Evolutionary conservation across 306 rosid genomes (phyloP).

Genomic region (Castanospermum australe): DNA sequence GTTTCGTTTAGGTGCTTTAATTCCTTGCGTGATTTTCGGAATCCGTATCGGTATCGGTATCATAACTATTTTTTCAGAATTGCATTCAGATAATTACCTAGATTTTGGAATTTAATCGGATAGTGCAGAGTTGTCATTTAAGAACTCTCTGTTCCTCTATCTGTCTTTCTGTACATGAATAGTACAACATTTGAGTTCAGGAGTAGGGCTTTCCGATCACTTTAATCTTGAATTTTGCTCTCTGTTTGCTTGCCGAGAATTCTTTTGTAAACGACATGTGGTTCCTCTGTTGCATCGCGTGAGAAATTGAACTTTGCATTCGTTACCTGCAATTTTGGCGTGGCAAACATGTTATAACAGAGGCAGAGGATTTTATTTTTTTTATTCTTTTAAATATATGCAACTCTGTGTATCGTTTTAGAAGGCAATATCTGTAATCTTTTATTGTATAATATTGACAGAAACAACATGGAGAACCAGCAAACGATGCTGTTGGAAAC

Average conservation of each 20-base stretch:
- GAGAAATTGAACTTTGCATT: too few species aligned
- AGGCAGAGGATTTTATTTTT: neutral
- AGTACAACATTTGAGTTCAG: neutral
- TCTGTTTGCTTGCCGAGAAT: neutral
- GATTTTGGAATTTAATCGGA: neutral
- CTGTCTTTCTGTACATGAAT: neutral
- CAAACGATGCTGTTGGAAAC: constrained; percentile 40
- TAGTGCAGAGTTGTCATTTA: neutral
- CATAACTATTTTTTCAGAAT: constrained; percentile 3
- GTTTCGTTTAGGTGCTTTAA: constrained; percentile 4
- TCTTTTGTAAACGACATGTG: neutral
- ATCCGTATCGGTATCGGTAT: constrained; percentile 6
- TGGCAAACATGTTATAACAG: neutral
- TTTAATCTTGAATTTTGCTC: neutral
- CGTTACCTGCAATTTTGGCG: neutral
- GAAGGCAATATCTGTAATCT: neutral
- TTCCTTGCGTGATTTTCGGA: constrained; percentile 13
- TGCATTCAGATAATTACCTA: neutral
- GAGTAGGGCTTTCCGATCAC: constrained; percentile 26
- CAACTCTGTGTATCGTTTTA: neutral
- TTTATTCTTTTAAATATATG: neutral
- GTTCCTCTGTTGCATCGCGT: neutral
- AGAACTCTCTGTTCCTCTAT: constrained; percentile 1
- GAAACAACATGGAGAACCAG: constrained; percentile 46
- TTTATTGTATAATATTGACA: constrained; percentile 26